Evolutionary conservation across 139 green algal genomes (phyloP), one percentile per base, ranked within the genome.

Genomic region (Haematococcus sp.): DNA sequence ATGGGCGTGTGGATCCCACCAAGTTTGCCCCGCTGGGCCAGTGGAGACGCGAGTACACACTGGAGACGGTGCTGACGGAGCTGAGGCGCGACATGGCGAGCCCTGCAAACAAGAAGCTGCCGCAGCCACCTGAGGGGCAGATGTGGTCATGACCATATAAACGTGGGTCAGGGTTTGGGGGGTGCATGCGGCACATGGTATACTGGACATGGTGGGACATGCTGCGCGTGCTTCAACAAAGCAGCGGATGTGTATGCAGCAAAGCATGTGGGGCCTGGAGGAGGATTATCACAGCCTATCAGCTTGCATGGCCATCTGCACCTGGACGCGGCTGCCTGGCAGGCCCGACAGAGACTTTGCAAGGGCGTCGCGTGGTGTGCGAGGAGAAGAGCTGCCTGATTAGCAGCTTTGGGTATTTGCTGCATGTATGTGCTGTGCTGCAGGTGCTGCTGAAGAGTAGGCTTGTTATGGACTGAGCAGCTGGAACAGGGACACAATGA

Each of bases 61-160:
- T 99, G 83, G 92, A 97, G 81, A 92, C 84, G 5, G 79, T 97
- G 31, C 81, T 98, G 30, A 88, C 83, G 1, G 96, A 98, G 81
- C 80, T 99, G 55, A 81, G 94, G 31, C 79, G 88, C 22, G 91
- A 97, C 33, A 99, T 99, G 95, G 82, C 84, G 85, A 34, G 56
- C 86, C 4, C 63, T 15, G 34, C 33, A 34, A 97, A 97, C 80
- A 86, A 91, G 35, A 97, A 94, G 80, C 76, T 97, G 61, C 82
- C 85, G 7, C 95, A 99, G 79, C 95, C 95, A 33, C 86, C 92
- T 5, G 95, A 99, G 80, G 90, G 89, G 56, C 34, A 63, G 9
- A 85, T 64, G 49, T 85, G 80, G 68, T 52, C 5, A 59, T 54
- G 28, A 35, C 3, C 17, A 19, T n/a, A n/a, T n/a, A n/a, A n/a